Evolutionary conservation across 805 yeast genomes (phyloP).

Genomic region (Sungouiozyma intestinalis): DNA sequence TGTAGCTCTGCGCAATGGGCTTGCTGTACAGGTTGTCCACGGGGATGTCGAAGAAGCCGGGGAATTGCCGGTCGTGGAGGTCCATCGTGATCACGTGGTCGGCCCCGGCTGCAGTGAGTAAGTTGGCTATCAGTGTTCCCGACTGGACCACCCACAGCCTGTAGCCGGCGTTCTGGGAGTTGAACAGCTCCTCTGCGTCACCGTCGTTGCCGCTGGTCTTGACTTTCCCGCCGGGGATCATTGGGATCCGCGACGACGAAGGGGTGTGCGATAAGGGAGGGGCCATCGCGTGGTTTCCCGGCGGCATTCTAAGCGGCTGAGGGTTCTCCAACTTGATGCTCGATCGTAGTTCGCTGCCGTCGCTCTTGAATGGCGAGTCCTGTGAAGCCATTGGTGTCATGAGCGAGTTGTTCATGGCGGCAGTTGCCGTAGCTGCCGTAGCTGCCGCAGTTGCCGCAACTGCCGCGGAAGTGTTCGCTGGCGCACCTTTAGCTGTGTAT

Average conservation of each 20-base stretch:
- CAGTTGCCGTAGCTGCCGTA: slow-evolving; percentile 20
- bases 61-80: slow-evolving; percentile 94
- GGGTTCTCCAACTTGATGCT: slow-evolving; percentile 10
- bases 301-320: slow-evolving; percentile 6
- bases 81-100: slow-evolving; percentile 97
- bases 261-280: slow-evolving; percentile 10
- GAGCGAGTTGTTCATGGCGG: not conserved
- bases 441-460: not conserved
- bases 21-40: slow-evolving; percentile 88
- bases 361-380: slow-evolving; percentile 11
- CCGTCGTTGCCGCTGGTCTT: slow-evolving; percentile 14
- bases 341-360: slow-evolving; percentile 15
- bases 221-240: slow-evolving; percentile 29
- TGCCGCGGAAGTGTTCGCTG: slow-evolving; percentile 29
- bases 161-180: slow-evolving; percentile 50
- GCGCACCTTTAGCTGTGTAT: slow-evolving; percentile 68
- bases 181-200: slow-evolving; percentile 29
- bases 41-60: slow-evolving; percentile 93
- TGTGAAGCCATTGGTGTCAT: slow-evolving; percentile 14
- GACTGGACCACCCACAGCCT: slow-evolving; percentile 94
- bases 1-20: slow-evolving; percentile 80
- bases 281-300: not conserved
- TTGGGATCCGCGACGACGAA: slow-evolving; percentile 26
- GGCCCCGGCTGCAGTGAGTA: slow-evolving; percentile 87
- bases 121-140: slow-evolving; percentile 83